A percentile compares a stretch with the other conserved stretches of the same genome.
Conservation (phyloP, 768 basidiomycete genomes). For the Mycena floridula region DNA sequence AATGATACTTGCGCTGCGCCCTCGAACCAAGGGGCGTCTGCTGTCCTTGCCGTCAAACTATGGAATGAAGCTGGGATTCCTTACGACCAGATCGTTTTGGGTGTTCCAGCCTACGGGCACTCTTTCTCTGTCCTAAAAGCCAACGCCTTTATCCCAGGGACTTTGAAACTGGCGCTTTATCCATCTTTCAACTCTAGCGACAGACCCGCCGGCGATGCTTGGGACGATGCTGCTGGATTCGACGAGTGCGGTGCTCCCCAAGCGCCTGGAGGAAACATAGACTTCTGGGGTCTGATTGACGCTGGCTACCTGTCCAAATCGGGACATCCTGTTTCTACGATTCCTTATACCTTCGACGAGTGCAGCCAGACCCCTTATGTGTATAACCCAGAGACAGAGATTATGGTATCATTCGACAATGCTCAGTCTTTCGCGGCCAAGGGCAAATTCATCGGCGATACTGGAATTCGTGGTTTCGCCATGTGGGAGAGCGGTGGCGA, state of each 20-base stretch:
- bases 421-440: constrained; percentile 42
- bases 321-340: constrained; percentile 42
- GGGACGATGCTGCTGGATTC: constrained; percentile 46
- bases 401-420: constrained; percentile 48
- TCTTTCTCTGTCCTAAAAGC: constrained; percentile 50
- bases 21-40: constrained; percentile 64
- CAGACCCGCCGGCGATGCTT: constrained; percentile 54
- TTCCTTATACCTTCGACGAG: constrained; percentile 48
- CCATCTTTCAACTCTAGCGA: constrained; percentile 46
- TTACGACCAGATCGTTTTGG: constrained; percentile 60
- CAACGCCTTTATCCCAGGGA: constrained; percentile 36
- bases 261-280: constrained; percentile 44
- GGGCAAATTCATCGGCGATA: constrained; percentile 49
- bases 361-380: constrained; percentile 66
- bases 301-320: constrained; percentile 46
- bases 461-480: constrained; percentile 53
- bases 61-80: constrained; percentile 83
- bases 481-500: constrained; percentile 76
- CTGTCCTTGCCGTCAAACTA: constrained; percentile 57
- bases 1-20: constrained; percentile 66
- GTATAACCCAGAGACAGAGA: constrained; percentile 31
- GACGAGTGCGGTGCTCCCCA: constrained; percentile 55
- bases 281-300: constrained; percentile 62
- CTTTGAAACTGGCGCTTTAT: constrained; percentile 35
- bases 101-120: constrained; percentile 81